Percentiles rank a stretch among this genome's conserved stretches.
Conservation (phyloP, 2,329 filamentous ascomycete species). For the Neodidymelliopsis sp. region DNA sequence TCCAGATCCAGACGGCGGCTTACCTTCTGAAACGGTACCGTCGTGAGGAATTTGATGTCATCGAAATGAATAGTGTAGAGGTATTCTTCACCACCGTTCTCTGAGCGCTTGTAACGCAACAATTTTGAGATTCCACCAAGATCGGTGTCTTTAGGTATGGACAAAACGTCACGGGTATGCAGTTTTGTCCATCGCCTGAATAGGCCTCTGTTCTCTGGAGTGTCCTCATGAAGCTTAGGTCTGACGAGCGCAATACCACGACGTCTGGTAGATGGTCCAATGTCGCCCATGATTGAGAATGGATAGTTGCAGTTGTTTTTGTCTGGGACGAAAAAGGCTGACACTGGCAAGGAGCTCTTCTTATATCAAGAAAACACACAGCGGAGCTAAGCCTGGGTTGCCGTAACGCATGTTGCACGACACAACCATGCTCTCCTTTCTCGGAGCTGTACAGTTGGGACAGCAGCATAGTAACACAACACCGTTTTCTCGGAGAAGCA, state of each 20-base stretch:
- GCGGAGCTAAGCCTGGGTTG: too few relatives aligned
- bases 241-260: slow-evolving; percentile 14
- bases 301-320: not conserved
- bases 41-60: slow-evolving; percentile 2
- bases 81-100: slow-evolving; percentile 6
- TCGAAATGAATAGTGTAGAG: slow-evolving; percentile 8
- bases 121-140: not conserved
- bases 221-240: slow-evolving; percentile 2
- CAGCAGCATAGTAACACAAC: too few relatives aligned
- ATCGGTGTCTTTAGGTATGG: not conserved
- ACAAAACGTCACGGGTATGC: slow-evolving; percentile 10
- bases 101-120: slow-evolving; percentile 8
- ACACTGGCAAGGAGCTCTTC: too few relatives aligned
- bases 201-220: not conserved
- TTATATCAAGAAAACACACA: too few relatives aligned
- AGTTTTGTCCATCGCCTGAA: slow-evolving; percentile 15
- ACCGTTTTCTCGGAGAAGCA: too few relatives aligned
- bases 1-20: slow-evolving; percentile 17
- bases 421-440: too few relatives aligned
- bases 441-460: too few relatives aligned
- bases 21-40: not conserved
- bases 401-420: too few relatives aligned
- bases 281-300: not conserved
- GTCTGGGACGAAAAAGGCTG: too few relatives aligned
- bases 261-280: not conserved